Conservation (phyloP, 2,329 filamentous ascomycete genomes). For the Eurotiales sp. region DNA sequence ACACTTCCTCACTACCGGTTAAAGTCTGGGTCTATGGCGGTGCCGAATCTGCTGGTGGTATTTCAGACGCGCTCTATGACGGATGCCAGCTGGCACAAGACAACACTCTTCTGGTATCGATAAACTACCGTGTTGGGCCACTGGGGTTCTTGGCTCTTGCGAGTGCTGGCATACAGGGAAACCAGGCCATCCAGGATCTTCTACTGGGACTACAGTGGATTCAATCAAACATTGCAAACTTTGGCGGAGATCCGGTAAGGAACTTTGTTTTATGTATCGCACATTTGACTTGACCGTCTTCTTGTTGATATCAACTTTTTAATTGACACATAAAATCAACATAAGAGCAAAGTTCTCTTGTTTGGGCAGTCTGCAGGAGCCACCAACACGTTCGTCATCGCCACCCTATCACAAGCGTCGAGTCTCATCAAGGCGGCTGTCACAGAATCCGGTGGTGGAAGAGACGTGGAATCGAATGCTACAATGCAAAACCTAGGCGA, state of each 20-base stretch:
- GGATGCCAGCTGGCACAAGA: slow-evolving; percentile 6
- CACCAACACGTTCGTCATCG: slow-evolving; percentile 12
- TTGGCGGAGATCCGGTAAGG: slow-evolving; percentile 25
- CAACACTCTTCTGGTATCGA: slow-evolving; percentile 16
- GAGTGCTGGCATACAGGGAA: slow-evolving; percentile 16
- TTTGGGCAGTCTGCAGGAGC: slow-evolving; percentile 18
- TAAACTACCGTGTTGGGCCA: slow-evolving; percentile 25
- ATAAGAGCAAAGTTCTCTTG: slow-evolving; percentile 15
- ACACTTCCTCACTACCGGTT: slow-evolving; percentile 58
- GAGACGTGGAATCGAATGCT: slow-evolving; percentile 7
- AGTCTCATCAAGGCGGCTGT: slow-evolving; percentile 19
- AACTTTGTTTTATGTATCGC: not conserved
- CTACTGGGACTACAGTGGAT: slow-evolving; percentile 22
- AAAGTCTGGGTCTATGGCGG: slow-evolving; percentile 61
- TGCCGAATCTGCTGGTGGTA: slow-evolving; percentile 58
- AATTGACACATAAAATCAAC: no score
- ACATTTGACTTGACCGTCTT: not conserved
- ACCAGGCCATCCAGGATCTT: slow-evolving; percentile 21
- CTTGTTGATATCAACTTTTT: no score
- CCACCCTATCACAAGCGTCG: slow-evolving; percentile 14
- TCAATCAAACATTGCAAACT: slow-evolving; percentile 24
- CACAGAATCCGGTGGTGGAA: slow-evolving; percentile 19
- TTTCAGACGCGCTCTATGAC: slow-evolving; percentile 51
- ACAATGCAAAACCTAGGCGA: slow-evolving; percentile 13
- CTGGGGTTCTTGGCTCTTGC: slow-evolving; percentile 22